phyloP scores from a whole-genome alignment of 2,329 filamentous ascomycete species.

The Trichoderma breve region DNA sequence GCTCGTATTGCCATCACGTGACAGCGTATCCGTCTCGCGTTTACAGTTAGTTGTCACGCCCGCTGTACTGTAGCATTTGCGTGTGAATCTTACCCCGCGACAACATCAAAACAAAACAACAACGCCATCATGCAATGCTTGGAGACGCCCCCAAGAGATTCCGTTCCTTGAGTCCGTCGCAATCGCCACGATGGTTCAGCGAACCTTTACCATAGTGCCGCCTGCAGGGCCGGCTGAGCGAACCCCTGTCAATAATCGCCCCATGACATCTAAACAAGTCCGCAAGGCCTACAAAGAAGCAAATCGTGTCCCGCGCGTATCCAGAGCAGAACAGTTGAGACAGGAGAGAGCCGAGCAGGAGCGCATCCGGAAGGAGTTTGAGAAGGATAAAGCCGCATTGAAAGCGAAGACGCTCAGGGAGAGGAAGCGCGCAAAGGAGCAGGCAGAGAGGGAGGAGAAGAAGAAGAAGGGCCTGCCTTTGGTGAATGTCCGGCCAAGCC shows the following conservation, averaged over 20 bases:
- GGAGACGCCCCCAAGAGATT: not conserved
- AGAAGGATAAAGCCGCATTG: conserved; percentile 47
- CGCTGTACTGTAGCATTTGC: not conserved
- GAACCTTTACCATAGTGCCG: conserved; percentile 47
- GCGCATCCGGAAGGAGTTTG: conserved; percentile 51
- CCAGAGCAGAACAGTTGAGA: conserved; percentile 39
- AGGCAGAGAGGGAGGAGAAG: conserved; percentile 48
- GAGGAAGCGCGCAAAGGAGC: conserved; percentile 55
- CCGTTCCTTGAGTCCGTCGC: not conserved
- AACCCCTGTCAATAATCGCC: conserved; percentile 24
- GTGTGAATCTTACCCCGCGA: conserved; percentile 5
- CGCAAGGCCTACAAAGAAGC: conserved; percentile 39
- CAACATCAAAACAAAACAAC: conserved; percentile 4
- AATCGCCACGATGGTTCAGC: conserved; percentile 36
- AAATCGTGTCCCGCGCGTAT: conserved; percentile 38
- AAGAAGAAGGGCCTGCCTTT: conserved; percentile 53
- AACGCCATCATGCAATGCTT: conserved; percentile 1
- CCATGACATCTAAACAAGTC: conserved; percentile 45
- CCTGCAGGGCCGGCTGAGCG: conserved; percentile 28
- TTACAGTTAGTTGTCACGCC: not conserved
- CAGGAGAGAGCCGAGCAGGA: conserved; percentile 51
- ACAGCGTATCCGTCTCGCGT: conserved; percentile 23
- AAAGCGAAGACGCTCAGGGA: conserved; percentile 52
- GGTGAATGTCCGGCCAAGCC: conserved; percentile 54
- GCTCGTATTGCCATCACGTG: conserved; percentile 21